These are phyloP conservation scores for Fonsecaea erecta DNA, from an alignment of 2,329 filamentous ascomycete species.

Conservation along the genomic window DNA sequence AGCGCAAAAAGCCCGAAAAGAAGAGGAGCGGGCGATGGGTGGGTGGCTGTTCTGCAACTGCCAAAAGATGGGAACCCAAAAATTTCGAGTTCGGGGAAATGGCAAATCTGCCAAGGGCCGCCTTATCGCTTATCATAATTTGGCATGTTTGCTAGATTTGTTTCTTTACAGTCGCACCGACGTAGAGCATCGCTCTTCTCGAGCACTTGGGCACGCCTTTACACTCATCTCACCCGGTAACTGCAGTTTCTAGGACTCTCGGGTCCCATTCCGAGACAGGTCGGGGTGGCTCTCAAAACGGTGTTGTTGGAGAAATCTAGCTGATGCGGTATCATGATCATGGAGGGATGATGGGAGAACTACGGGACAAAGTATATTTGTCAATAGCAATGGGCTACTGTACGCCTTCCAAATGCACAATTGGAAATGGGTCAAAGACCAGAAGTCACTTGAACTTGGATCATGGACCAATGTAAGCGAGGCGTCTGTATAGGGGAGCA, in stretches of 20 bases:
- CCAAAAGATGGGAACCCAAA: constrained; percentile 15
- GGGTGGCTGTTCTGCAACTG: neutral
- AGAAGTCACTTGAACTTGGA: neutral
- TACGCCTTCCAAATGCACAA: neutral
- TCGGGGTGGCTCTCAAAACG: no score
- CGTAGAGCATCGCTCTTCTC: neutral
- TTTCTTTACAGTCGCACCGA: neutral
- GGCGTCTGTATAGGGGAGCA: neutral
- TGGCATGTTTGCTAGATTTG: constrained; percentile 7
- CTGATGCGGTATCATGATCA: neutral
- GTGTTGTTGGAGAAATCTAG: neutral
- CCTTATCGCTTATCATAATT: constrained; percentile 23
- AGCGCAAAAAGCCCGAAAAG: neutral
- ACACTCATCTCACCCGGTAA: neutral
- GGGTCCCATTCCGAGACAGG: neutral
- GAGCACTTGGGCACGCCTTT: neutral
- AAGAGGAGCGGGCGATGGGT: neutral
- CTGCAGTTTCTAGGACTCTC: neutral
- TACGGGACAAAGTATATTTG: neutral
- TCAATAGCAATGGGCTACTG: neutral
- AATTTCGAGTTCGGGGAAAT: constrained; percentile 1
- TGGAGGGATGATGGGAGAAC: neutral
- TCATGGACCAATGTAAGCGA: neutral
- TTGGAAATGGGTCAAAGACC: neutral
- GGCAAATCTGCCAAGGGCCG: constrained; percentile 19